Evolutionary conservation across 345 rosid species (phyloP).

Genomic region (Leavenworthia alabamica): DNA sequence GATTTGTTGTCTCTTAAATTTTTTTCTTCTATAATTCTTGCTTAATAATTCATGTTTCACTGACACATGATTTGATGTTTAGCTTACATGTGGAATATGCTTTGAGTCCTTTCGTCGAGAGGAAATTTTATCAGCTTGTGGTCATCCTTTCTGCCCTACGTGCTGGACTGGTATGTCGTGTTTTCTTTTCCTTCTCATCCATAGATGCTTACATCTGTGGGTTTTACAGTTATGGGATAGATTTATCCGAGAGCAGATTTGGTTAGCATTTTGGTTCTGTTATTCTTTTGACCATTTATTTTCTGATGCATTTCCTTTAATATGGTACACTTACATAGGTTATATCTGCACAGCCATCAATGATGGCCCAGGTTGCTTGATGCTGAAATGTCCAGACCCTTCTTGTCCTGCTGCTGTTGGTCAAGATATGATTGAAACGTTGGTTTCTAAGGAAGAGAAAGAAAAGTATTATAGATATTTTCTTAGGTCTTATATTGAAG

Average conservation of each 20-base stretch:
- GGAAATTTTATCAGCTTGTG: conserved; percentile 63
- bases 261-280: background rate
- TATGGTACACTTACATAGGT: conserved; percentile 11
- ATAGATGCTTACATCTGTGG: background rate
- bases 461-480: conserved; percentile 26
- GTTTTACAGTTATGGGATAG: background rate
- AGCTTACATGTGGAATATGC: conserved; percentile 85
- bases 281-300: background rate
- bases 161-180: conserved; percentile 72
- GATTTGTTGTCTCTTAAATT: background rate
- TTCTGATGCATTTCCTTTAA: background rate
- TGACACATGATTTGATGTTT: conserved; percentile 18
- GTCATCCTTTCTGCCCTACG: conserved; percentile 80
- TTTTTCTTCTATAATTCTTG: background rate
- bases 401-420: conserved; percentile 29
- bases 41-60: conserved; percentile 6
- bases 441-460: conserved; percentile 28
- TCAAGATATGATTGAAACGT: conserved; percentile 25
- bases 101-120: conserved; percentile 48
- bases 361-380: conserved; percentile 33
- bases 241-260: background rate
- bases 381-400: conserved; percentile 28
- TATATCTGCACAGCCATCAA: conserved; percentile 29
- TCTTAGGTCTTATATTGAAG: conserved; percentile 66
- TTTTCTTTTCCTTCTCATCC: background rate